Evolutionary conservation across 768 basidiomycete species (phyloP).

Genomic region (Mycena vitilis): DNA sequence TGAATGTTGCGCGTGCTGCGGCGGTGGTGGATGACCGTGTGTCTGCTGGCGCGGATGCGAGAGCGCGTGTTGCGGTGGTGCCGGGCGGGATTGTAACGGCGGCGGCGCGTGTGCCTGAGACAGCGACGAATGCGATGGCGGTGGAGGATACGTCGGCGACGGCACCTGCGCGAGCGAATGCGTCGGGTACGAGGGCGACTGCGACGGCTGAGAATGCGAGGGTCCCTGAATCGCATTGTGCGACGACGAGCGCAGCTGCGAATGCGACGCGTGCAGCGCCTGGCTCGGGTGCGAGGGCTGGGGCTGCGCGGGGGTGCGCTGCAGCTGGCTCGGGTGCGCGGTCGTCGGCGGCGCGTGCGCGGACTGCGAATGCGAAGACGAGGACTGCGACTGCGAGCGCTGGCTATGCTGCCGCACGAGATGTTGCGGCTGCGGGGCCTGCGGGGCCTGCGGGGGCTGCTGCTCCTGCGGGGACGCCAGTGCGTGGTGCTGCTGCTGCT

Average conservation of each 20-base stretch:
- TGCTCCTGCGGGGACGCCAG: conserved; percentile 21
- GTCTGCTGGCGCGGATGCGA: neutral
- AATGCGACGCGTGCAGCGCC: conserved; percentile 16
- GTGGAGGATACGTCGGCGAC: neutral
- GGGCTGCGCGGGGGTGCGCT: conserved; percentile 11
- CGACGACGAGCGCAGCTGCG: conserved; percentile 20
- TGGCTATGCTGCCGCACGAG: conserved; percentile 19
- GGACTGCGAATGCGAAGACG: conserved; percentile 19
- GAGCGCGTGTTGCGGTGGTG: conserved; percentile 17
- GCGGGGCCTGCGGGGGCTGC: neutral
- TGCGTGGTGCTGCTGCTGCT: conserved; percentile 6
- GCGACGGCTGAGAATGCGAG: conserved; percentile 10
- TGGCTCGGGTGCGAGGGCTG: conserved; percentile 7
- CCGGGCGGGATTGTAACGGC: conserved; percentile 17
- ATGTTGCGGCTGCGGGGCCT: neutral
- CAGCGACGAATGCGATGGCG: conserved; percentile 1
- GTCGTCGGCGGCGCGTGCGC: neutral
- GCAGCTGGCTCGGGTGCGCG: conserved; percentile 14
- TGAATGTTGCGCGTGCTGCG: conserved; percentile 7
- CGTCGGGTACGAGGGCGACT: conserved; percentile 15
- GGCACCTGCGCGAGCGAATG: neutral
- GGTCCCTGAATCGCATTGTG: too few species aligned
- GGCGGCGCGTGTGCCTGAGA: conserved; percentile 14
- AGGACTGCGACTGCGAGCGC: conserved; percentile 28
- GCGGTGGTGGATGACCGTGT: conserved; percentile 13